phyloP scores from a whole-genome alignment of 345 rosid genomes.

The Hevea brasiliensis region DNA sequence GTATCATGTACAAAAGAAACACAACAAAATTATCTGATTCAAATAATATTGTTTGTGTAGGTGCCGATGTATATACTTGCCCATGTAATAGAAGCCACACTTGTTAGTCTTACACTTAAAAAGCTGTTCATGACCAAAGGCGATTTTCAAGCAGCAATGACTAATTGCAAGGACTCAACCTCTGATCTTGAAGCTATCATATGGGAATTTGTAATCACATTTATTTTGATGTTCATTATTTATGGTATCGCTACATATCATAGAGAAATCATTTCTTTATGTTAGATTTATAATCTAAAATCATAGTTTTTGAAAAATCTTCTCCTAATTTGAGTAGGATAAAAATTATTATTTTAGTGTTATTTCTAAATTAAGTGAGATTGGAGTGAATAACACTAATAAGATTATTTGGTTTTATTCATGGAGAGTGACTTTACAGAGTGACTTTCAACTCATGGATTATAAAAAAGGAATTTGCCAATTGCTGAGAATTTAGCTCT shows the following conservation, averaged over 20 bases:
- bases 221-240: constrained; percentile 39
- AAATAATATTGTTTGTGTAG: constrained; percentile 12
- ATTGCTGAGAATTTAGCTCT: too few relatives aligned
- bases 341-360: too few relatives aligned
- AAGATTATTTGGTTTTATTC: too few relatives aligned
- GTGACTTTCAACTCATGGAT: too few relatives aligned
- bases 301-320: neutral
- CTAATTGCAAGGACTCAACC: constrained; percentile 39
- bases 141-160: constrained; percentile 23
- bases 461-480: too few relatives aligned
- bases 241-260: constrained; percentile 45
- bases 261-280: too few relatives aligned
- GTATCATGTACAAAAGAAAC: neutral
- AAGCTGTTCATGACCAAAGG: constrained; percentile 29
- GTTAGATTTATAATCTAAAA: too few relatives aligned
- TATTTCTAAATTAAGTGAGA: too few relatives aligned
- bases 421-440: too few relatives aligned
- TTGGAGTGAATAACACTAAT: too few relatives aligned
- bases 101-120: constrained; percentile 41
- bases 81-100: constrained; percentile 43
- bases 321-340: too few relatives aligned
- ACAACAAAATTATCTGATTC: neutral
- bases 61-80: constrained; percentile 42
- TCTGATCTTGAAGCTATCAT: constrained; percentile 46
- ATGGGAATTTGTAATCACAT: constrained; percentile 52